Evolutionary conservation across 1,139 yeast species (phyloP), one percentile per base, ranked within the genome.

Genomic region (Taiozyma sp.): DNA sequence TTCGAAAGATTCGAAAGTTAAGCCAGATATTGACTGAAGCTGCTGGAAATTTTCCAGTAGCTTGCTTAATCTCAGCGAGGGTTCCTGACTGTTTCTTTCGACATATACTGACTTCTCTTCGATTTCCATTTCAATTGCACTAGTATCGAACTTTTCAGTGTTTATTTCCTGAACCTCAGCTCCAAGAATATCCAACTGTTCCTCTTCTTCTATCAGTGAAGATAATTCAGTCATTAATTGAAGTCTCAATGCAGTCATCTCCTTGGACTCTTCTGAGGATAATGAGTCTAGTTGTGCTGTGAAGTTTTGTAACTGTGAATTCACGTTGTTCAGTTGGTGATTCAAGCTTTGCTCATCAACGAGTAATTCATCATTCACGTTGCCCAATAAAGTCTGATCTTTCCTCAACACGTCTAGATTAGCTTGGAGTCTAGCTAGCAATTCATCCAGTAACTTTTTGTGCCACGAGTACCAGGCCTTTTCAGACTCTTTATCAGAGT

Each of bases 391-490:
- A 10, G 24, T 34, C 28, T 42, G 47, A 40, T 62, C 66, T 11
- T 50, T 46, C 6, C 45, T 30, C 14, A 60, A 29, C 10, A 35
- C 16, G 11, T 34, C 45, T 2, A 42, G 26, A 42, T 56, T 60
- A n/a, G 55, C 46, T 9, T 46, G 50, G 10, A 57, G 45, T 39
- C 57, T 50, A 3, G 45, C 44, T 8, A 56, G 46, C n/a, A 77
- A 64, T 50, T 75, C 80, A 45, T 69, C 68, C 4, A 76, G 62
- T 19, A 79, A 61, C 53, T 74, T 75, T 21, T 65, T 65, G 53
- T 81, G 64, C 83, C 83, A 77, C 46, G 69, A 68, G 54, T 73
- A 73, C 84, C 84, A 77, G 1, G 77, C 70, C 49, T 64, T 68
- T 55, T 71, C 70, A 43, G 82, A 74, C 63, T 81, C 75, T 50